phyloP scores from a whole-genome alignment of 805 yeast species.

The Kodamaea sagamina region DNA sequence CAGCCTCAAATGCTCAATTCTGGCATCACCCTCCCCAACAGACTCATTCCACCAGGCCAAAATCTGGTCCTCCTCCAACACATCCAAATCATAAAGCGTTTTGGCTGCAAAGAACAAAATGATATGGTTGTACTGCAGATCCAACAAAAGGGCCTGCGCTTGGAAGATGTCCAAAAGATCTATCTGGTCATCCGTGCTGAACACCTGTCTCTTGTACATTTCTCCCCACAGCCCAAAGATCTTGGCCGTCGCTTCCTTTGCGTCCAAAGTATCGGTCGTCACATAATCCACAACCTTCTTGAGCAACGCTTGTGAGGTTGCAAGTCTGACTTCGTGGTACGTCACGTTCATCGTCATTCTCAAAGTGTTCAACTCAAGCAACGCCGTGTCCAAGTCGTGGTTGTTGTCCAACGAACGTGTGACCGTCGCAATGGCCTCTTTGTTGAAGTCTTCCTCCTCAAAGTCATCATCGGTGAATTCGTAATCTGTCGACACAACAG shows the following conservation, averaged over 20 bases:
- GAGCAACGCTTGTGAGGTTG: conserved; percentile 74
- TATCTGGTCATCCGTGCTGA: conserved; percentile 73
- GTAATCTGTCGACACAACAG: conserved; percentile 49
- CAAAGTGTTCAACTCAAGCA: conserved; percentile 87
- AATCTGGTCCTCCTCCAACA: conserved; percentile 79
- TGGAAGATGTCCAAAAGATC: conserved; percentile 64
- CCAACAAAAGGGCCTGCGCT: conserved; percentile 36
- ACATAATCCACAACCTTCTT: conserved; percentile 71
- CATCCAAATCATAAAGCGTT: conserved; percentile 76
- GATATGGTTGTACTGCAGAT: conserved; percentile 47
- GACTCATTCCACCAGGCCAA: conserved; percentile 74
- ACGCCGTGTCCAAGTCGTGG: conserved; percentile 91
- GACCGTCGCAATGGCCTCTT: conserved; percentile 92
- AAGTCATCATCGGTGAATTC: conserved; percentile 37
- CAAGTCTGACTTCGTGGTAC: conserved; percentile 86
- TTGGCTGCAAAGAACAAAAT: conserved; percentile 54
- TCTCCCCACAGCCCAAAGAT: conserved; percentile 80
- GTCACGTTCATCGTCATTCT: conserved; percentile 97
- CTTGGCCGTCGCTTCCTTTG: conserved; percentile 73
- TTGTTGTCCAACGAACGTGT: conserved; percentile 89
- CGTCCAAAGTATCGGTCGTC: conserved; percentile 72
- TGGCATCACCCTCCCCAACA: conserved; percentile 40
- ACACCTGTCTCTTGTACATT: conserved; percentile 82
- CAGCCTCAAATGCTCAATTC: conserved; percentile 44
- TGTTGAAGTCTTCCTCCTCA: conserved; percentile 69